Evolutionary conservation across 306 rosid species (phyloP), one percentile per base, ranked within the genome.

Genomic region (Nissolia schottii): DNA sequence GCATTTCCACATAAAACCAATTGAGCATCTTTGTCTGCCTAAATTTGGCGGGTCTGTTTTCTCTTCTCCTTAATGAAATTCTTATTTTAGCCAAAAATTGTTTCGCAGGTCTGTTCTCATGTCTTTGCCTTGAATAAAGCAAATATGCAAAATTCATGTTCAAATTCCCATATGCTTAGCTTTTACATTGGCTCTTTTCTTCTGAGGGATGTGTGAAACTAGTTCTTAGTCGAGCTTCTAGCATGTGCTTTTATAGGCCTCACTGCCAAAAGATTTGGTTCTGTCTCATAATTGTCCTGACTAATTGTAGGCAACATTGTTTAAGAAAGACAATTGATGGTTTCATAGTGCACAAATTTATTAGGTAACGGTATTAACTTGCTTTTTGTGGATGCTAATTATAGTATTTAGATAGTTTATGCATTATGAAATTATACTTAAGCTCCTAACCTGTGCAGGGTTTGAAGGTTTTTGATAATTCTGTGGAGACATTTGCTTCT

Each of bases 401-500:
- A 31, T 67, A 29, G 19, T 72, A n/a, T 79, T 63, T 37, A 55
- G 32, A 9, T 48, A 13, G 38, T 59, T 34, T 32, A 40, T 75
- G 29, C 61, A n/a, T 50, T 73, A 29, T 73, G 63, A 13, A 46
- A 60, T 46, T 70, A 57, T 67, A 60, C 57, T 35, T 24, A 20
- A 34, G 15, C 67, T 61, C 61, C 75, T 32, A 29, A 57, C 70
- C 60, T 66, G 12, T 78, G 57, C 82, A 94, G 99, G 85, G 95
- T 64, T 68, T 94, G 82, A 91, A 89, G 85, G 97, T 74, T 72
- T 81, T 94, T 64, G 99, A 94, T 83, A 85, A 73, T 79, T 94
- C 99, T 24, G 87, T 95, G 80, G 97, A 95, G 85, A 95, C 84
- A 83, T 81, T 95, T 64, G 95, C 99, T 43, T 86, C 97, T 48